These are phyloP conservation scores for Flaveria floridana DNA, from an alignment of 140 eudicot genomes.

Conservation along the genomic window DNA sequence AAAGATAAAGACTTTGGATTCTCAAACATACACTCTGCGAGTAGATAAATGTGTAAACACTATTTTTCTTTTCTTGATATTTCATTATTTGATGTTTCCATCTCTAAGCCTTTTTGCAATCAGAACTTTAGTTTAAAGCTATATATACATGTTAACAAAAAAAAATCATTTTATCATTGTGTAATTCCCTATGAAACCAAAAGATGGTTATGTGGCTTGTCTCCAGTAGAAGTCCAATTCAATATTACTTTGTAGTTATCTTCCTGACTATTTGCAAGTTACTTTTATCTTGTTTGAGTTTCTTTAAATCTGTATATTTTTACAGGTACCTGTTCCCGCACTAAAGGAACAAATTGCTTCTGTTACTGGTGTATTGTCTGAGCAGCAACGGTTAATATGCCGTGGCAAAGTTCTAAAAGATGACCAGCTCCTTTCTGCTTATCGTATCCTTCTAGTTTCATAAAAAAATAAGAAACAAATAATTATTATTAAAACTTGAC, in stretches of 20 bases:
- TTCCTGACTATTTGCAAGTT: background rate
- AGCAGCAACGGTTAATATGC: conserved; percentile 92
- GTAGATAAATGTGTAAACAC: conserved; percentile 84
- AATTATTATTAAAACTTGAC: background rate
- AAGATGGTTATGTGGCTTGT: background rate
- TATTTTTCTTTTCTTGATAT: conserved; percentile 21
- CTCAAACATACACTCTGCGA: conserved; percentile 79
- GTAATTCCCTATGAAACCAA: background rate
- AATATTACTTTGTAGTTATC: background rate
- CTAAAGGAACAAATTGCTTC: conserved; percentile 85
- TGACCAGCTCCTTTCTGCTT: conserved; percentile 94
- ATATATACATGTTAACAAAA: background rate
- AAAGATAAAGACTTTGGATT: conserved; percentile 95
- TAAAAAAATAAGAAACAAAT: background rate
- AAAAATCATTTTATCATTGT: background rate
- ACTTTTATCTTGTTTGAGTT: background rate
- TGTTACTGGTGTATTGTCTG: conserved; percentile 84
- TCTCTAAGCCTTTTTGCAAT: conserved; percentile 2
- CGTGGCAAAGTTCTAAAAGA: conserved; percentile 97
- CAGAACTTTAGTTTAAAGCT: background rate
- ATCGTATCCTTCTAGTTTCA: conserved; percentile 70
- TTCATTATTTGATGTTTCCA: conserved; percentile 8
- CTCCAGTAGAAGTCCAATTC: background rate
- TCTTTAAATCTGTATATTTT: background rate
- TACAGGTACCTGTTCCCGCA: conserved; percentile 89